Evolutionary conservation across 345 rosid genomes (phyloP).

Genomic region (Durio zibethinus): DNA sequence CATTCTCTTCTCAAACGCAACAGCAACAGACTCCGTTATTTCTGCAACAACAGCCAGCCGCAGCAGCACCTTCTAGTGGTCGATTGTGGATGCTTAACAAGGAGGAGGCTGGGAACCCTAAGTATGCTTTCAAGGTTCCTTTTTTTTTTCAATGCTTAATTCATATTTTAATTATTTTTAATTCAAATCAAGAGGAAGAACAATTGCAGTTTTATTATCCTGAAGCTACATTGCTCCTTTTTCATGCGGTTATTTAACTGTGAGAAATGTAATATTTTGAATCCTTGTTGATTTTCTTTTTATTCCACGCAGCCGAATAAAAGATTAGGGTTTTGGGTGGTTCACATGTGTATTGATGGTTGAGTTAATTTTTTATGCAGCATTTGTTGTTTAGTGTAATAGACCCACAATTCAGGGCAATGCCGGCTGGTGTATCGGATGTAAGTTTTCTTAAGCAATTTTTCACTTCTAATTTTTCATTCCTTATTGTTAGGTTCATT

Average conservation of each 20-base stretch:
- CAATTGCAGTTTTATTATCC: background rate
- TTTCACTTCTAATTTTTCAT: background rate
- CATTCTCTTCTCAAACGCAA: constrained; percentile 66
- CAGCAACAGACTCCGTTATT: constrained; percentile 44
- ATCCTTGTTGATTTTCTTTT: background rate
- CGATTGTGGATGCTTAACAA: constrained; percentile 94
- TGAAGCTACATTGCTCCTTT: background rate
- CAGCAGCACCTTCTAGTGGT: constrained; percentile 46
- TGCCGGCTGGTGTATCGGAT: constrained; percentile 91
- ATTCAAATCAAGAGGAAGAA: background rate
- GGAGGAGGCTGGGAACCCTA: constrained; percentile 82
- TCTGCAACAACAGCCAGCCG: constrained; percentile 36
- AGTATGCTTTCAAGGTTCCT: constrained; percentile 87
- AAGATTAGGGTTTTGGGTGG: background rate
- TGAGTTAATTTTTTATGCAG: constrained; percentile 38
- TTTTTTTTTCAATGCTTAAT: constrained; percentile 17
- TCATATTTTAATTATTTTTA: background rate
- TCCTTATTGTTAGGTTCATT: background rate
- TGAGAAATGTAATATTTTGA: background rate
- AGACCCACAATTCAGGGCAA: constrained; percentile 66
- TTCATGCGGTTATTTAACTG: background rate
- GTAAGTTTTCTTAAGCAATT: constrained; percentile 45
- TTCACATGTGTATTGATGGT: constrained; percentile 9
- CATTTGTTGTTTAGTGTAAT: constrained; percentile 87
- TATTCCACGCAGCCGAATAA: background rate